Conservation (phyloP, 768 basidiomycete species). For the Roridomyces roridus region DNA sequence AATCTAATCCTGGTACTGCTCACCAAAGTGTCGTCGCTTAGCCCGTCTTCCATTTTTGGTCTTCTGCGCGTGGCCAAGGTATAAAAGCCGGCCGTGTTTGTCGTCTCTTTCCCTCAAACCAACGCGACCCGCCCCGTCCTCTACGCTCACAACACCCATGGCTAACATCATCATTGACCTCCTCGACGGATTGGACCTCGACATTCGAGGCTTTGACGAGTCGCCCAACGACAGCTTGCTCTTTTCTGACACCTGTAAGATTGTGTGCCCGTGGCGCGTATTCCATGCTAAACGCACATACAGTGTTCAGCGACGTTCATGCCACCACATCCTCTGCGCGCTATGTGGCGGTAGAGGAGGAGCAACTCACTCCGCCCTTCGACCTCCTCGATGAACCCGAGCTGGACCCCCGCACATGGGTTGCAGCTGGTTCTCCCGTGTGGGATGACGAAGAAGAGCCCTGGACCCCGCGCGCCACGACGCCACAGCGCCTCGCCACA, state of each 20-base stretch:
- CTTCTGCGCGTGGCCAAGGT: conserved; percentile 3
- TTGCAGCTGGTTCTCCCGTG: conserved; percentile 2
- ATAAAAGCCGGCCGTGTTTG: neutral
- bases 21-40: conserved; percentile 11
- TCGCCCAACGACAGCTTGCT: neutral
- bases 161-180: conserved; percentile 10
- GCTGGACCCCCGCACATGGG: conserved; percentile 10
- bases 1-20: neutral
- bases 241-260: conserved; percentile 3
- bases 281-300: neutral
- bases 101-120: neutral
- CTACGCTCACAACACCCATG: neutral
- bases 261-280: neutral
- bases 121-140: neutral
- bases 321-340: conserved; percentile 6
- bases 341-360: neutral
- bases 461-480: neutral
- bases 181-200: conserved; percentile 18
- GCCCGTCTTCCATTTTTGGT: neutral
- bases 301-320: neutral
- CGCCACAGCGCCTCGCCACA: neutral
- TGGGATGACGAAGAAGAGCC: neutral
- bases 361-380: neutral
- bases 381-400: conserved; percentile 1
- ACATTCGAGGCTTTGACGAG: conserved; percentile 13